Evolutionary conservation across 2,329 filamentous ascomycete species (phyloP).

Genomic region (Penicillium hordei): DNA sequence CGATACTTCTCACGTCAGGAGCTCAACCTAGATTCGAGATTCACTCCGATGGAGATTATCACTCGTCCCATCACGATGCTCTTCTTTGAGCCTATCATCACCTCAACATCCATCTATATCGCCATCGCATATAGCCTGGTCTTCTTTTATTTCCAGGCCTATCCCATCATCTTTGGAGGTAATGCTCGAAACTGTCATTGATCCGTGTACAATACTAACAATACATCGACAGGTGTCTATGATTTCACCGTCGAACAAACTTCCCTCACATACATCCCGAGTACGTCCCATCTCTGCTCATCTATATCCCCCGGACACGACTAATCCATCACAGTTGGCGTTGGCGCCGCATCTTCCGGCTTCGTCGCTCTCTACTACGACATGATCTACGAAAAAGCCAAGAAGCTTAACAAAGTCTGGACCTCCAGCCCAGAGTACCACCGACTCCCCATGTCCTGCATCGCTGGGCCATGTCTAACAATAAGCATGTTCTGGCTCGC

Average conservation of each 20-base stretch:
- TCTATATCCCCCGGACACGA: not conserved
- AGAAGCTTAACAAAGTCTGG: conserved; percentile 56
- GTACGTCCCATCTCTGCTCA: conserved; percentile 21
- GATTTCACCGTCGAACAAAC: conserved; percentile 62
- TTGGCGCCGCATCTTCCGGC: conserved; percentile 60
- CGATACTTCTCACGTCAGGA: conserved; percentile 60
- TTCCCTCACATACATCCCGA: conserved; percentile 68
- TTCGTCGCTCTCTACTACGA: conserved; percentile 68
- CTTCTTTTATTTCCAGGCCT: conserved; percentile 76
- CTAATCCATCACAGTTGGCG: conserved; percentile 49
- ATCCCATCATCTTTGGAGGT: conserved; percentile 65
- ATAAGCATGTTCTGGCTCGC: conserved; percentile 56
- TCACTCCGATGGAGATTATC: conserved; percentile 68
- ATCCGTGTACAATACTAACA: not conserved
- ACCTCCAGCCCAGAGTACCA: conserved; percentile 58
- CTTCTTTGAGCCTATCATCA: conserved; percentile 69
- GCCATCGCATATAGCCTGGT: conserved; percentile 68
- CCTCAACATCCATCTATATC: conserved; percentile 68
- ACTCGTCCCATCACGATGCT: conserved; percentile 73
- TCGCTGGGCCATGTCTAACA: conserved; percentile 66
- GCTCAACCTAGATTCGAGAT: conserved; percentile 43
- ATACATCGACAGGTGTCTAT: conserved; percentile 52
- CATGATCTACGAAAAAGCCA: conserved; percentile 55
- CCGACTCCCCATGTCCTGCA: conserved; percentile 68
- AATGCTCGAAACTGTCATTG: not conserved